phyloP scores from a whole-genome alignment of 75 land plant species.

The Azolla pinnata region DNA sequence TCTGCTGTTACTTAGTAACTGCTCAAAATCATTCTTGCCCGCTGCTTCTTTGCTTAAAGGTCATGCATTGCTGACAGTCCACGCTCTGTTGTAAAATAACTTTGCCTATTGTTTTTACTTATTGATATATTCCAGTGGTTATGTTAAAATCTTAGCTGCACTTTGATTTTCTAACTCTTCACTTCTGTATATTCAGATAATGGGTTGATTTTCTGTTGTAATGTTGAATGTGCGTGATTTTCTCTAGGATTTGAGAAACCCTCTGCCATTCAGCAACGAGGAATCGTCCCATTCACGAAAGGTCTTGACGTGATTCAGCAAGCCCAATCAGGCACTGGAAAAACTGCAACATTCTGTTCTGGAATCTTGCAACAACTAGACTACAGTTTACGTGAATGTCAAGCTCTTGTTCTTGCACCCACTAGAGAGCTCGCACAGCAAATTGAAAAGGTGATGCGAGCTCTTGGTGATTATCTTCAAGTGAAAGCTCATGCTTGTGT shows the following conservation, averaged over 20 bases:
- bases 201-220: too few relatives aligned
- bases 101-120: too few relatives aligned
- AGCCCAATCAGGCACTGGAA: slow-evolving; percentile 70
- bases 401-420: slow-evolving; percentile 41
- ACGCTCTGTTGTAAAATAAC: too few relatives aligned
- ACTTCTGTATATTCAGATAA: too few relatives aligned
- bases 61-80: too few relatives aligned
- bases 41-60: too few relatives aligned
- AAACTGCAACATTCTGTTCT: slow-evolving; percentile 40
- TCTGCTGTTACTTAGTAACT: too few relatives aligned
- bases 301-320: slow-evolving; percentile 58
- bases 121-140: too few relatives aligned
- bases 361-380: not conserved
- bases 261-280: slow-evolving; percentile 65
- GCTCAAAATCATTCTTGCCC: too few relatives aligned
- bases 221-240: too few relatives aligned
- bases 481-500: slow-evolving; percentile 77
- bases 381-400: not conserved
- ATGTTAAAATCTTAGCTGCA: too few relatives aligned
- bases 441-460: slow-evolving; percentile 78
- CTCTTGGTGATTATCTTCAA: slow-evolving; percentile 65
- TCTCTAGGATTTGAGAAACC: slow-evolving; percentile 81
- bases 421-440: slow-evolving; percentile 67
- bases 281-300: slow-evolving; percentile 62
- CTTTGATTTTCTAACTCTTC: too few relatives aligned